Base-by-base conservation (phyloP, 176 grass and related monocot species). In the Calamus simplicifolius region DNA sequence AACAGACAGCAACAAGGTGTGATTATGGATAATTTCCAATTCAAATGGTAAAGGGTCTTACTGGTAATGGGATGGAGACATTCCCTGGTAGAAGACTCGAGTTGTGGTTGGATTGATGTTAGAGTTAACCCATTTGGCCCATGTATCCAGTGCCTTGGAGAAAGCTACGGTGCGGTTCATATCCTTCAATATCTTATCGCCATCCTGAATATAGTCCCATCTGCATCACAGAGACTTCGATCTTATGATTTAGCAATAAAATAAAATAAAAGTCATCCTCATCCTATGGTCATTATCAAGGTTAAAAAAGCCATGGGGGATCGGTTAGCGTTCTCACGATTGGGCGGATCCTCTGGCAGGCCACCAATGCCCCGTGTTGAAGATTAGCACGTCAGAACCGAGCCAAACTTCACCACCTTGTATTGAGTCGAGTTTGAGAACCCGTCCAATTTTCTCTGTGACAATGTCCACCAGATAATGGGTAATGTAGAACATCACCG, bases 321-420 rank as follows among this genome's bases (percentile, higher is more conserved):
- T 29, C 13, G 3, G 6, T 5, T 62, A 4, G 17, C 19, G n/a
- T 29, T 25, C 69, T 67, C 6, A 95, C 86, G 83, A 71, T 38
- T 75, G 80, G 1, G 77, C 50, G 0, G 67, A 57, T 2, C 92
- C 92, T 5, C 65, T 53, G 49, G 68, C 71, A n/a, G 86, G 64
- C 91, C 92, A 96, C 92, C 92, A 96, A 72, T 95, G 90, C 86
- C 86, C 83, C 0, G 86, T 79, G 73, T 95, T 85, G 86, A 95
- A 95, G 77, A 96, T 74, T 58, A 96, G 79, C 13, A 90, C 80
- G 25, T 96, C 83, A 23, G 83, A 80, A 50, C 15, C 65, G 30
- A 81, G 71, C 92, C 92, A 96, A 16, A 50, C 55, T 50, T 30
- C 35, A 0, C 35, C 78, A 4, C 67, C 50, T 5, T 79, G 49